Percentiles rank a stretch among this genome's conserved stretches.
phyloP scores from a whole-genome alignment of 2,329 filamentous ascomycete species.

The Colletotrichum trifolii region DNA sequence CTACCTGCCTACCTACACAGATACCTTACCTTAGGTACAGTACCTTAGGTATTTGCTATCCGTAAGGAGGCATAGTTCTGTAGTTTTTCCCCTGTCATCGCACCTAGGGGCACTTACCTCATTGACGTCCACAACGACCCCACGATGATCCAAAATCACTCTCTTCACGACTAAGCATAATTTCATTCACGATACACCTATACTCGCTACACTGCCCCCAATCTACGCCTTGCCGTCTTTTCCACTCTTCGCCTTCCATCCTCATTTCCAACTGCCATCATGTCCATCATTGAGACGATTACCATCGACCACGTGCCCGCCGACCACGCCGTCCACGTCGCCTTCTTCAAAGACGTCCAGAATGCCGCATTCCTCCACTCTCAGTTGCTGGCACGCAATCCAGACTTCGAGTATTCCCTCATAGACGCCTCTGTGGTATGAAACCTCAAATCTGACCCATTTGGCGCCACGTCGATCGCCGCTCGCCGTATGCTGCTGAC shows the following conservation, averaged over 20 bases:
- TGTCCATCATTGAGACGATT: conserved; percentile 68
- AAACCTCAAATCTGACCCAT: not conserved
- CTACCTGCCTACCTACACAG: too few species aligned
- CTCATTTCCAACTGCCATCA: not conserved
- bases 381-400: conserved; percentile 86
- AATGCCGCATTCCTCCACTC: conserved; percentile 84
- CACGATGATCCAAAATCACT: too few species aligned
- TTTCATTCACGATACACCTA: too few species aligned
- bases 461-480: not conserved
- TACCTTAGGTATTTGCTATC: too few species aligned
- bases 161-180: too few species aligned
- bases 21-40: too few species aligned
- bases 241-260: not conserved
- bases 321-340: conserved; percentile 75
- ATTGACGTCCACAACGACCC: too few species aligned
- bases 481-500: not conserved
- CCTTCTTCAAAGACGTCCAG: conserved; percentile 78
- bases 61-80: too few species aligned
- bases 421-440: conserved; percentile 84
- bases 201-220: not conserved
- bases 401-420: conserved; percentile 91
- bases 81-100: too few species aligned
- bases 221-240: not conserved
- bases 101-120: too few species aligned
- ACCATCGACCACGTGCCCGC: conserved; percentile 80